Percentiles rank a stretch among this genome's conserved stretches.
Evolutionary conservation across 805 yeast species (phyloP).

Genomic region (Zygosaccharomyces lentus): DNA sequence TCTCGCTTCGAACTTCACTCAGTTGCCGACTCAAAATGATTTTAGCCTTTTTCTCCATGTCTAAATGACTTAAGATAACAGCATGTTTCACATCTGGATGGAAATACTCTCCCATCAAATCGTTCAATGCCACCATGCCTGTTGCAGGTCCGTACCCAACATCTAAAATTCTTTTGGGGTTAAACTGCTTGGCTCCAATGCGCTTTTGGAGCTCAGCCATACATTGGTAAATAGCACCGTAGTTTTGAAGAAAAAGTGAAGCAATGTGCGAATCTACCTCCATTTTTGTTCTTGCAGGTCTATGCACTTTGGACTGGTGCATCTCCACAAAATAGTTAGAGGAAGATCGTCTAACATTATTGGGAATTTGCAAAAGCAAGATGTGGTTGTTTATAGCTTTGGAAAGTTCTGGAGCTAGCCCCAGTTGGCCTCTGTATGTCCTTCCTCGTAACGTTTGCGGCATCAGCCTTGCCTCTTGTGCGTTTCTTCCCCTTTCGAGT

Average conservation of each 20-base stretch:
- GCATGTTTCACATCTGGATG: conserved; percentile 63
- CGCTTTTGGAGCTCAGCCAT: conserved; percentile 61
- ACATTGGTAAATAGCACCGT: conserved; percentile 63
- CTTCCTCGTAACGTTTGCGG: conserved; percentile 55
- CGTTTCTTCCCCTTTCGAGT: conserved; percentile 16
- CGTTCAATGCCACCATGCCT: conserved; percentile 84
- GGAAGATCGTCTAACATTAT: conserved; percentile 56
- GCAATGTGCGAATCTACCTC: conserved; percentile 81
- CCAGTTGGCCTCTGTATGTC: conserved; percentile 45
- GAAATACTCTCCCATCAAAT: conserved; percentile 64
- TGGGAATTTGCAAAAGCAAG: conserved; percentile 56
- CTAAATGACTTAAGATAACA: conserved; percentile 62
- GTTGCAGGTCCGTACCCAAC: conserved; percentile 90
- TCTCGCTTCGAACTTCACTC: conserved; percentile 40
- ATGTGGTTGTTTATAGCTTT: conserved; percentile 62
- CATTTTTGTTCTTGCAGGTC: conserved; percentile 39
- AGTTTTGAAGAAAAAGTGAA: conserved; percentile 75
- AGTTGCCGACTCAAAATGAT: conserved; percentile 66
- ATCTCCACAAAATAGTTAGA: conserved; percentile 51
- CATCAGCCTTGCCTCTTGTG: conserved; percentile 44
- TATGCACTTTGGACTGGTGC: conserved; percentile 50
- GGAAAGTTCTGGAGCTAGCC: conserved; percentile 54
- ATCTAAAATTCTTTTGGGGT: conserved; percentile 66
- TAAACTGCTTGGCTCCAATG: conserved; percentile 47
- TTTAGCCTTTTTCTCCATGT: conserved; percentile 80